These are phyloP conservation scores for Aspergillus candidus DNA, from an alignment of 2,329 filamentous ascomycete genomes.

Conservation along the genomic window DNA sequence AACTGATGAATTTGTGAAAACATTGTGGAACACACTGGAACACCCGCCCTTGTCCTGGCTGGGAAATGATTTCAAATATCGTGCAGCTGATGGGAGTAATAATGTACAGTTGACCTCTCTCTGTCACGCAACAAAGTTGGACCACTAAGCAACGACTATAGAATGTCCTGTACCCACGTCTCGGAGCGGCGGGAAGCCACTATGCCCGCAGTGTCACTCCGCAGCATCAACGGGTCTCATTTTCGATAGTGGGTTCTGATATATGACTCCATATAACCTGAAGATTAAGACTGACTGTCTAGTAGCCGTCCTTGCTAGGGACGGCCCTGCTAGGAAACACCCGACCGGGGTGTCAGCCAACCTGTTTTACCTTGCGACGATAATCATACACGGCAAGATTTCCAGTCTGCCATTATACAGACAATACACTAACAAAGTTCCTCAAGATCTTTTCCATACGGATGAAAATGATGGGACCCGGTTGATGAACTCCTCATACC, in stretches of 20 bases:
- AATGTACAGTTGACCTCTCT: neutral
- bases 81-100: slow-evolving; percentile 4
- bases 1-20: slow-evolving; percentile 3
- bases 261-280: neutral
- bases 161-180: slow-evolving; percentile 4
- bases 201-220: slow-evolving; percentile 2
- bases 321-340: slow-evolving; percentile 25
- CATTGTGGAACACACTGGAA: slow-evolving; percentile 2
- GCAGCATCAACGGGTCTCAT: slow-evolving; percentile 1
- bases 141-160: neutral
- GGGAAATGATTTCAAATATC: slow-evolving; percentile 4
- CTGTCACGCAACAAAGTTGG: no score
- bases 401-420: neutral
- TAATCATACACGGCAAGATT: slow-evolving; percentile 49
- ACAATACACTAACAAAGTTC: neutral
- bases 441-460: slow-evolving; percentile 18
- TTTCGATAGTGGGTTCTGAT: slow-evolving; percentile 2
- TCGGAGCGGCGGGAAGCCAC: slow-evolving; percentile 4
- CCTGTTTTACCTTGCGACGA: slow-evolving; percentile 46
- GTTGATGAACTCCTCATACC: slow-evolving; percentile 40
- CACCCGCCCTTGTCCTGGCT: slow-evolving; percentile 2
- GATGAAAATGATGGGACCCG: slow-evolving; percentile 28
- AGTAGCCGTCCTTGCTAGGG: slow-evolving; percentile 4
- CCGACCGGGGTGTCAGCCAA: slow-evolving; percentile 42
- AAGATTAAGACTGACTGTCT: neutral